Evolutionary conservation across 345 rosid species (phyloP), one percentile per base, ranked within the genome.

Genomic region (Syzygium oleosum): DNA sequence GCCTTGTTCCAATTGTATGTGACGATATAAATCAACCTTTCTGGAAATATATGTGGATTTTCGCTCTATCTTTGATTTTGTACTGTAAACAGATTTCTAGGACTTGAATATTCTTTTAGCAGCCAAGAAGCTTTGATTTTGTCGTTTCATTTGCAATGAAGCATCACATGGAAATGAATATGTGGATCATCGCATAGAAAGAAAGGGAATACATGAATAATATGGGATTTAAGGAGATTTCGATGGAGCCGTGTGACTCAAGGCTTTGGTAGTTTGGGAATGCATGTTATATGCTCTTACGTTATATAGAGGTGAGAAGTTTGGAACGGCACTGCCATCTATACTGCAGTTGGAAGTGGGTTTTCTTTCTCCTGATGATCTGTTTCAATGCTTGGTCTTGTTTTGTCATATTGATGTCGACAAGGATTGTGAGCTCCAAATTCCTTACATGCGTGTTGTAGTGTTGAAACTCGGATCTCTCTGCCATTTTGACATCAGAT

Each of bases 1-100:
- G 27, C 55, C 87, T 58, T 43, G 87, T 58, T 85, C 87, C 87
- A 51, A 63, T 65, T 61, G 84, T 86, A 79, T 86, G 38, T 86
- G 58, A 11, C 21, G 8, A 87, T 52, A 87, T 55, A 52, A 31
- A 73, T 55, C 68, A 61, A 79, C 31, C 85, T 38, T 79, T 79
- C 52, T 41, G 51, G 58, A 52, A 87, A 43, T 43, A 73, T 78
- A 79, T 73, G 58, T 52, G 31, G 65, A 63, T 16, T n/a, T 73
- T 73, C 83, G 2, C 83, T 43, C 83, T 21, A 19, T 83, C 17
- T 52, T 51, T 34, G 61, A 23, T 52, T 31, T 68, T 15, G 21
- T 43, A 21, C 21, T 77, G 27, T 73, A 73, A 52, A 51, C 53
- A 68, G 78, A 73, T 73, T 9, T 73, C 83, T 73, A 73, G 83